Evolutionary conservation across 1,139 yeast species (phyloP).

Genomic region (Geotrichum reessii): DNA sequence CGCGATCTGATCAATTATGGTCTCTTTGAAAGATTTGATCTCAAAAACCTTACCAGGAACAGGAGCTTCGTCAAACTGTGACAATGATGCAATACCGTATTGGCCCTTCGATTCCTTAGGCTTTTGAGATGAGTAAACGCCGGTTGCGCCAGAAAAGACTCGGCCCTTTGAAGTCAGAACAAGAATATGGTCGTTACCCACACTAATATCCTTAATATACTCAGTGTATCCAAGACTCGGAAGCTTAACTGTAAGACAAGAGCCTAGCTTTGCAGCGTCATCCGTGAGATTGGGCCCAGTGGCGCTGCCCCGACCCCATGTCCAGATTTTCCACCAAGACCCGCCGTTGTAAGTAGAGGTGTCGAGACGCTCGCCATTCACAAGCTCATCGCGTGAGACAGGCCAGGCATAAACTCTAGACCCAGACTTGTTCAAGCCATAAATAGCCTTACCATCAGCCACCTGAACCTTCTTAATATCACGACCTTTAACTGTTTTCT

Average conservation of each 20-base stretch:
- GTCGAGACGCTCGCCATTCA: slow-evolving; percentile 12
- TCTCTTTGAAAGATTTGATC: slow-evolving; percentile 32
- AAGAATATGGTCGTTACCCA: slow-evolving; percentile 66
- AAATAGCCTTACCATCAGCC: slow-evolving; percentile 49
- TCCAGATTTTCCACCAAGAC: slow-evolving; percentile 18
- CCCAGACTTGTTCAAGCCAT: slow-evolving; percentile 48
- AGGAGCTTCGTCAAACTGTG: slow-evolving; percentile 56
- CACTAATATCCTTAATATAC: slow-evolving; percentile 45
- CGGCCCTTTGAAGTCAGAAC: slow-evolving; percentile 57
- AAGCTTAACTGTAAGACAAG: slow-evolving; percentile 19
- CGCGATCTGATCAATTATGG: slow-evolving; percentile 51
- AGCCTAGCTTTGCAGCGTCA: slow-evolving; percentile 9
- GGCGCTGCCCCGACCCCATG: slow-evolving; percentile 11
- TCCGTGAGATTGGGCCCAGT: not conserved
- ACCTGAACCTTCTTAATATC: slow-evolving; percentile 44
- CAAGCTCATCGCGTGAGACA: slow-evolving; percentile 8
- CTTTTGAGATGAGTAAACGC: slow-evolving; percentile 27
- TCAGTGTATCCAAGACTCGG: slow-evolving; percentile 40
- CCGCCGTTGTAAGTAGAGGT: slow-evolving; percentile 2
- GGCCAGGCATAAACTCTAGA: slow-evolving; percentile 35
- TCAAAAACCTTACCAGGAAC: slow-evolving; percentile 38
- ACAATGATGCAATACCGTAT: slow-evolving; percentile 67
- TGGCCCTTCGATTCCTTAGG: slow-evolving; percentile 58
- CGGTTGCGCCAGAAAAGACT: slow-evolving; percentile 59
- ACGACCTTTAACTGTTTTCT: slow-evolving; percentile 44